Conservation (phyloP, 2,329 filamentous ascomycete species). For the Ramichloridium luteum region DNA sequence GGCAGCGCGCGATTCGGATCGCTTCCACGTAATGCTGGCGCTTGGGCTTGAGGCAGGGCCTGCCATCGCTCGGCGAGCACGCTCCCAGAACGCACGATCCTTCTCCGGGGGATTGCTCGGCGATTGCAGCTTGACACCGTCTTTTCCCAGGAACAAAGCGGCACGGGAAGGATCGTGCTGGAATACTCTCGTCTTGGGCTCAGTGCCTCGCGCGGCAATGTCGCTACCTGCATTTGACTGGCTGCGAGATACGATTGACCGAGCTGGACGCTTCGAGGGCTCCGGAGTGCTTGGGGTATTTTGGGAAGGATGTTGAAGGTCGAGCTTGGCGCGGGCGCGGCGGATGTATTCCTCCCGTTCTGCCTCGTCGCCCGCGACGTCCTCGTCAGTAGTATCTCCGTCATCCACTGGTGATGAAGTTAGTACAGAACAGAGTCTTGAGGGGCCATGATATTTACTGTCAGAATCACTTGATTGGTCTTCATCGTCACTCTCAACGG, state of each 20-base stretch:
- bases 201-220: slow-evolving; percentile 3
- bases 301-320: slow-evolving; percentile 4
- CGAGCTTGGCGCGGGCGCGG: background rate
- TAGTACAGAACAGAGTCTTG: too few relatives aligned
- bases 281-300: slow-evolving; percentile 14
- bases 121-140: slow-evolving; percentile 13
- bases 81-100: slow-evolving; percentile 21
- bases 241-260: too few relatives aligned
- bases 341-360: slow-evolving; percentile 1
- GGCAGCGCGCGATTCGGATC: slow-evolving; percentile 11
- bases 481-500: slow-evolving; percentile 18
- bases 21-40: slow-evolving; percentile 15
- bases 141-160: slow-evolving; percentile 11
- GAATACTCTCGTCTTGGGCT: slow-evolving; percentile 13
- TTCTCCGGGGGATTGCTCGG: slow-evolving; percentile 11
- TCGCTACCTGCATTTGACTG: slow-evolving; percentile 3
- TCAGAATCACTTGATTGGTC: slow-evolving; percentile 20
- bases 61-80: slow-evolving; percentile 15
- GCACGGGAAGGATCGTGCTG: slow-evolving; percentile 13
- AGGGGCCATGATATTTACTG: slow-evolving; percentile 23
- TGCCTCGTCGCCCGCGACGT: slow-evolving; percentile 16
- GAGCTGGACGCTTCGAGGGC: background rate
- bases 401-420: too few relatives aligned
- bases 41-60: slow-evolving; percentile 22
- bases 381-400: slow-evolving; percentile 27